phyloP scores from a whole-genome alignment of 768 basidiomycete genomes.

The Pleurotus pulmonarius region DNA sequence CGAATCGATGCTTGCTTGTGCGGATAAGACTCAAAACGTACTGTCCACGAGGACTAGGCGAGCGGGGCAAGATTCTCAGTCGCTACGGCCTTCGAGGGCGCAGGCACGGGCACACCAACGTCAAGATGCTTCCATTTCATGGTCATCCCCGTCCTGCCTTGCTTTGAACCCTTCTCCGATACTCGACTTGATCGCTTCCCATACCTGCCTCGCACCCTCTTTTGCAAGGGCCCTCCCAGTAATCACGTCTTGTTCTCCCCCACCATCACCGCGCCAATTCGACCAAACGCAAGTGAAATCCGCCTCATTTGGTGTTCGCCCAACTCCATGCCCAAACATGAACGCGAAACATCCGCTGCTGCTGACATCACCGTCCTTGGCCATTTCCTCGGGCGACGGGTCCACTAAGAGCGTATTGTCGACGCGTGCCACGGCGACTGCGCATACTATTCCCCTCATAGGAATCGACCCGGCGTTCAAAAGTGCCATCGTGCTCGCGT shows the following conservation, averaged over 20 bases:
- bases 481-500: slow-evolving; percentile 66
- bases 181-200: slow-evolving; percentile 42
- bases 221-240: slow-evolving; percentile 46
- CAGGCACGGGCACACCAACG: too few species aligned
- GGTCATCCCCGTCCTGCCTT: too few species aligned
- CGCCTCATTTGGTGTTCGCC: not conserved
- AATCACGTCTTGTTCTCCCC: slow-evolving; percentile 35
- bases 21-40: too few species aligned
- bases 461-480: slow-evolving; percentile 68
- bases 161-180: slow-evolving; percentile 14
- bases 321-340: slow-evolving; percentile 34
- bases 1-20: too few species aligned
- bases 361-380: slow-evolving; percentile 30
- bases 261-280: slow-evolving; percentile 40
- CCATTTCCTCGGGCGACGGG: slow-evolving; percentile 42
- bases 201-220: slow-evolving; percentile 42
- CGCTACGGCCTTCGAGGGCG: too few species aligned
- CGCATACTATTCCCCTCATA: slow-evolving; percentile 73
- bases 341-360: slow-evolving; percentile 72
- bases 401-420: slow-evolving; percentile 42
- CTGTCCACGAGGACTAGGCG: too few species aligned
- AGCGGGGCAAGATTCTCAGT: too few species aligned
- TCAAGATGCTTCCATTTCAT: too few species aligned
- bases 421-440: slow-evolving; percentile 47
- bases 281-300: slow-evolving; percentile 50